These are phyloP conservation scores for Sequoia sempervirens DNA, from an alignment of 75 land plant species.

Conservation along the genomic window DNA sequence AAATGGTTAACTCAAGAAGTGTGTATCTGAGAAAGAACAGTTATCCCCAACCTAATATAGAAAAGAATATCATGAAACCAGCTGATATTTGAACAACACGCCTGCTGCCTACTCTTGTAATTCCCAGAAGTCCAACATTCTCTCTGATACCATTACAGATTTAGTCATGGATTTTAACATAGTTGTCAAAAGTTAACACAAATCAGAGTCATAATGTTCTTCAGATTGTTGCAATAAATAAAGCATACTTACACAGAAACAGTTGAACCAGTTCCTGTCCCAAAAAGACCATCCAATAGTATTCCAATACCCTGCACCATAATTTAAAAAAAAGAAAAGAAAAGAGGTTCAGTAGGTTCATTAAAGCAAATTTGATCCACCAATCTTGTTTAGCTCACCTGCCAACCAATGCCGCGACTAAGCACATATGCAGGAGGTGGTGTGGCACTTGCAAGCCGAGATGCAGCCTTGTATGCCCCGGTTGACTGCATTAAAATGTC, in stretches of 20 bases:
- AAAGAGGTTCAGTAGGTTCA: background rate
- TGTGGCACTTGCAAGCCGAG: slow-evolving; percentile 89
- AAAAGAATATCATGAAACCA: slow-evolving; percentile 86
- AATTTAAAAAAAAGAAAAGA: background rate
- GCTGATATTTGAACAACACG: slow-evolving; percentile 83
- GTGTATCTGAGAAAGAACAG: background rate
- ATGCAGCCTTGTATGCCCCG: slow-evolving; percentile 83
- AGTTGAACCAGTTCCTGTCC: slow-evolving; percentile 86
- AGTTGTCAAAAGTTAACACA: background rate
- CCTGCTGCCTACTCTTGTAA: slow-evolving; percentile 85
- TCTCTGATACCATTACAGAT: slow-evolving; percentile 48
- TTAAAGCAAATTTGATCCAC: background rate
- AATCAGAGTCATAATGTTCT: background rate
- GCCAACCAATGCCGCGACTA: slow-evolving; percentile 95
- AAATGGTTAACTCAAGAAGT: background rate
- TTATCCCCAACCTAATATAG: slow-evolving; percentile 53
- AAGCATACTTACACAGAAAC: slow-evolving; percentile 81
- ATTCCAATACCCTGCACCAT: slow-evolving; percentile 78
- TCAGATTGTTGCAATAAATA: background rate
- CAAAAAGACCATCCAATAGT: slow-evolving; percentile 90
- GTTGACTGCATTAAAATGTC: slow-evolving; percentile 66
- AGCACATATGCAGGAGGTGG: slow-evolving; percentile 96
- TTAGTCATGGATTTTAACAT: background rate
- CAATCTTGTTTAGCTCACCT: slow-evolving; percentile 30
- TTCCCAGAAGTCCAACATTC: slow-evolving; percentile 90